These are phyloP conservation scores for Suillus fuscotomentosus DNA, from an alignment of 768 basidiomycete species.

Conservation along the genomic window DNA sequence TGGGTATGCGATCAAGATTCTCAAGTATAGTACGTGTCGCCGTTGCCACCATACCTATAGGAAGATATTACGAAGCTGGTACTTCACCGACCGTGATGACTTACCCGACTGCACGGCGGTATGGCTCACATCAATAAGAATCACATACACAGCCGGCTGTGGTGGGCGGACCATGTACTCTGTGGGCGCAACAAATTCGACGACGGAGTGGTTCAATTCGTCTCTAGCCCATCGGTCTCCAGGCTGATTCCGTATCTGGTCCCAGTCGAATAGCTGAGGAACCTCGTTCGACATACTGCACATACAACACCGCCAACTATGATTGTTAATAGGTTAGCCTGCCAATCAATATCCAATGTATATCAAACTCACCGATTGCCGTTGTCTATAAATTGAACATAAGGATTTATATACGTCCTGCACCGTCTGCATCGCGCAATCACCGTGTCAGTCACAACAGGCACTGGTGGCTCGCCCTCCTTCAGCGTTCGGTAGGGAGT, in stretches of 20 bases:
- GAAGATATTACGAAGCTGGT: neutral
- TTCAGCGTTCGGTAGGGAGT: conserved; percentile 89
- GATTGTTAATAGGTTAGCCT: neutral
- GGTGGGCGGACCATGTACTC: conserved; percentile 99
- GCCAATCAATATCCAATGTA: conserved; percentile 4
- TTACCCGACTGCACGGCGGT: conserved; percentile 84
- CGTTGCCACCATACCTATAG: conserved; percentile 92
- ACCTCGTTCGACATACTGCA: conserved; percentile 98
- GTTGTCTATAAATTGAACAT: conserved; percentile 96
- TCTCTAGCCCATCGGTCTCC: conserved; percentile 94
- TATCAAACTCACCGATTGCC: conserved; percentile 70
- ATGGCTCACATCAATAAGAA: conserved; percentile 96
- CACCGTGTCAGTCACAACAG: conserved; percentile 89
- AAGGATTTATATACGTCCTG: conserved; percentile 96
- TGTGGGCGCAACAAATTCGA: conserved; percentile 96
- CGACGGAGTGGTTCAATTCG: conserved; percentile 91
- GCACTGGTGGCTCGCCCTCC: conserved; percentile 80
- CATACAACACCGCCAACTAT: conserved; percentile 98
- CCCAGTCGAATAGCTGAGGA: conserved; percentile 98
- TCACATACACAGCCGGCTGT: conserved; percentile 95
- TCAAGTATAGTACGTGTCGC: conserved; percentile 96
- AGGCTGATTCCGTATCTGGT: conserved; percentile 88
- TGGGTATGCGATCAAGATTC: conserved; percentile 91
- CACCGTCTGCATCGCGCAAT: conserved; percentile 96
- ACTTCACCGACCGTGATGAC: conserved; percentile 12